These are phyloP conservation scores for Gloeopeniophorella convolvens DNA, from an alignment of 768 basidiomycete genomes.

Conservation along the genomic window DNA sequence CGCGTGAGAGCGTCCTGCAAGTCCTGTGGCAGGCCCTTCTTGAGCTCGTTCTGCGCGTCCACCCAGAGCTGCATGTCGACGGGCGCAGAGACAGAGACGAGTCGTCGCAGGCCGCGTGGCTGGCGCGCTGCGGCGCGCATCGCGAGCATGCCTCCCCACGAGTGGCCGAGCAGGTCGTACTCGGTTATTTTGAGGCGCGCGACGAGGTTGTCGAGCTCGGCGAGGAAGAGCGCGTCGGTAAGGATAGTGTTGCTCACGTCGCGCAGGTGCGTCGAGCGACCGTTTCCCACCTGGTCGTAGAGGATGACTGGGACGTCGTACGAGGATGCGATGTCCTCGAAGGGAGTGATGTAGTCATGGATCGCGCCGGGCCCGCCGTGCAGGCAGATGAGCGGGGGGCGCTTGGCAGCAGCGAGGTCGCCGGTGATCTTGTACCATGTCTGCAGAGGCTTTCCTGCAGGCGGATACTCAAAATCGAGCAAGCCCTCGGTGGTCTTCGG, in stretches of 20 bases:
- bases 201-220: slow-evolving; percentile 24
- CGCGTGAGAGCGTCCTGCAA: background rate
- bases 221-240: slow-evolving; percentile 44
- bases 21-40: background rate
- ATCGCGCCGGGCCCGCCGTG: slow-evolving; percentile 15
- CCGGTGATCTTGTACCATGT: slow-evolving; percentile 50
- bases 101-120: slow-evolving; percentile 38
- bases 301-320: slow-evolving; percentile 19
- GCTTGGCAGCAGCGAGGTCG: slow-evolving; percentile 28
- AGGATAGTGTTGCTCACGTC: slow-evolving; percentile 32
- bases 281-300: slow-evolving; percentile 47
- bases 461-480: slow-evolving; percentile 24
- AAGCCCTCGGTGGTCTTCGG: slow-evolving; percentile 25
- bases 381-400: slow-evolving; percentile 23
- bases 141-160: slow-evolving; percentile 50
- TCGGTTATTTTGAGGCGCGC: slow-evolving; percentile 31
- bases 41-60: slow-evolving; percentile 32
- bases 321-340: slow-evolving; percentile 21
- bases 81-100: slow-evolving; percentile 36
- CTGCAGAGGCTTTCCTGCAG: slow-evolving; percentile 30
- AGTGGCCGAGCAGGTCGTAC: slow-evolving; percentile 46
- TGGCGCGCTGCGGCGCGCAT: slow-evolving; percentile 33
- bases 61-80: slow-evolving; percentile 29
- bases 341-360: slow-evolving; percentile 25
- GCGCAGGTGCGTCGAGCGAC: slow-evolving; percentile 37